phyloP scores from a whole-genome alignment of 169 alveolate genomes.

The Babesia gibsoni region DNA sequence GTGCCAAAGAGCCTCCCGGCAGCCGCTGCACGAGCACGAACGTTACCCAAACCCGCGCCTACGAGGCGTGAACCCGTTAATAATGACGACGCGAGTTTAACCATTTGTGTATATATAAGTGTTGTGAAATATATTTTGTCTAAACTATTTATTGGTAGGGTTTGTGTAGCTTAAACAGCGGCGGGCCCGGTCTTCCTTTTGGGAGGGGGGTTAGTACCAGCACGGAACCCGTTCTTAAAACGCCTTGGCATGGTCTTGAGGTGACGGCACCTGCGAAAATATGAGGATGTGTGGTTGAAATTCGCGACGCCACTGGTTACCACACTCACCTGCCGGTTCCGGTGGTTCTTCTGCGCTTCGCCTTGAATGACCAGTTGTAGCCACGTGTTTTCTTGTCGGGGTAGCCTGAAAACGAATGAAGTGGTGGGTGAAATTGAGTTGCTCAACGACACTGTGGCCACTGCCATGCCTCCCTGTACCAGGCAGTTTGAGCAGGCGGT shows the following conservation, averaged over 20 bases:
- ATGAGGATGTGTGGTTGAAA: not conserved
- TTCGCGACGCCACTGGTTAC: not conserved
- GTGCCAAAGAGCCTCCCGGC: not conserved
- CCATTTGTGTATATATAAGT: constrained; percentile 1
- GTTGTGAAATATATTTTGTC: not conserved
- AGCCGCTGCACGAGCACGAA: not conserved
- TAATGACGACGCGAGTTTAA: not conserved
- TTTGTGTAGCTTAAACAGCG: constrained; percentile 14
- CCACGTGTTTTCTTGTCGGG: constrained; percentile 92
- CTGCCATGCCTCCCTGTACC: not conserved
- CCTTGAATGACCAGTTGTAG: constrained; percentile 95
- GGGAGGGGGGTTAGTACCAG: constrained; percentile 88
- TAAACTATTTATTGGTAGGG: constrained; percentile 19
- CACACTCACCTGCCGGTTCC: constrained; percentile 93
- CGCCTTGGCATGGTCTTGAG: constrained; percentile 92
- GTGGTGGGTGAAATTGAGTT: not conserved
- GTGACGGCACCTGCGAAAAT: constrained; percentile 85
- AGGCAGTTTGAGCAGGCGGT: not conserved
- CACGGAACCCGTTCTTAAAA: constrained; percentile 94
- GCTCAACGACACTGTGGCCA: too few relatives aligned
- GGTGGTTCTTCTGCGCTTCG: constrained; percentile 91
- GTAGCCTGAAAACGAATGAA: constrained; percentile 59
- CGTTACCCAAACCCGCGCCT: not conserved
- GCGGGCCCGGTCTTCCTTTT: constrained; percentile 52
- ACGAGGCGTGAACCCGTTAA: not conserved